Conservation (phyloP, 192 early-diverging fungal genomes). For the Coemansia sp. region DNA sequence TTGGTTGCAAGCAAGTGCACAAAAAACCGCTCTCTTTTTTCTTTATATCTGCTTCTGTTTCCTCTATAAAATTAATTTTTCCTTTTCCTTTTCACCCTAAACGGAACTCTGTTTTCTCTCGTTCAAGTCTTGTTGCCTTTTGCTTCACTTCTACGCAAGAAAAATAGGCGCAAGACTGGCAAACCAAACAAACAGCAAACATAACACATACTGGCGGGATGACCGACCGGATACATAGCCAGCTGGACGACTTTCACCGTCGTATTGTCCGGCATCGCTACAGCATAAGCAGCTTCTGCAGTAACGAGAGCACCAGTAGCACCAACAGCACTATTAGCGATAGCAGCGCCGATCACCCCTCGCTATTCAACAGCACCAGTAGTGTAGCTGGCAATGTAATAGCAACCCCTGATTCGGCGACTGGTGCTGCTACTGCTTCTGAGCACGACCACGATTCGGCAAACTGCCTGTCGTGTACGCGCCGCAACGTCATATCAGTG, state of each 20-base stretch:
- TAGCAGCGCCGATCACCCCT: slow-evolving; percentile 15
- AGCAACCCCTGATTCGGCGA: neutral
- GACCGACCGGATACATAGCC: slow-evolving; percentile 20
- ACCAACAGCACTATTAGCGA: slow-evolving; percentile 14
- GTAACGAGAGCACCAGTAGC: slow-evolving; percentile 24
- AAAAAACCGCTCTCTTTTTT: neutral
- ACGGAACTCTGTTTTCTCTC: neutral
- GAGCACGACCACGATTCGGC: slow-evolving; percentile 31
- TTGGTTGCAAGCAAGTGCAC: neutral
- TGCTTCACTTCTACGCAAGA: neutral
- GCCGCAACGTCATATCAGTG: slow-evolving; percentile 43
- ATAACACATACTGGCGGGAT: slow-evolving; percentile 9
- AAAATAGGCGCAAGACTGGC: neutral
- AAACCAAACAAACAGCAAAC: slow-evolving; percentile 7
- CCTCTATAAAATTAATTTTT: neutral
- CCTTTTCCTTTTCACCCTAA: too few relatives aligned
- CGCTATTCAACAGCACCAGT: slow-evolving; percentile 7
- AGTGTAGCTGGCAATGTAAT: neutral
- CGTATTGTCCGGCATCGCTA: slow-evolving; percentile 21
- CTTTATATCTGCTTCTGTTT: neutral
- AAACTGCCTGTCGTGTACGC: slow-evolving; percentile 38
- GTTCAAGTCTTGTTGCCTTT: neutral
- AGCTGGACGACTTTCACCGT: slow-evolving; percentile 24
- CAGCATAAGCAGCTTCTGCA: slow-evolving; percentile 38
- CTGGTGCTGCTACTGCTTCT: neutral